phyloP scores from a whole-genome alignment of 2,329 filamentous ascomycete species.

The Orbilia ellipsospora region DNA sequence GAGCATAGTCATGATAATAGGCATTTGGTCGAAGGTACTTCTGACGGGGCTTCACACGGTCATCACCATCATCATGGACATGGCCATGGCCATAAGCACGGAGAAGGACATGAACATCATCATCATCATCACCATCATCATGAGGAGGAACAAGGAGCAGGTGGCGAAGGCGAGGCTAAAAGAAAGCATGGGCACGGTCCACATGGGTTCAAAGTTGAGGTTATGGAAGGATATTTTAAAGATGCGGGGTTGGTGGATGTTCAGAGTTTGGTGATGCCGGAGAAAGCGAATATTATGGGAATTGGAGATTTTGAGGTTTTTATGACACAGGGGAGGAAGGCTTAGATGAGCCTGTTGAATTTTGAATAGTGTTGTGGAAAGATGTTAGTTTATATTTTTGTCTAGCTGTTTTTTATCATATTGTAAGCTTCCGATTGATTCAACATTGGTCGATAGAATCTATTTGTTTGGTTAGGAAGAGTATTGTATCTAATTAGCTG shows the following conservation, averaged over 20 bases:
- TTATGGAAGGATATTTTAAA: conserved; percentile 37
- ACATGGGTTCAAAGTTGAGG: conserved; percentile 36
- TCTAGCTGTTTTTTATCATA: no score
- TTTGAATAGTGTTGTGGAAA: no score
- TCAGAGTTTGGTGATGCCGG: conserved; percentile 36
- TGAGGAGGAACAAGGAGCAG: neutral
- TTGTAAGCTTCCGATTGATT: no score
- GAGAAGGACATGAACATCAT: conserved; percentile 10
- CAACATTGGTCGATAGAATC: no score
- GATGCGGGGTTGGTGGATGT: conserved; percentile 40
- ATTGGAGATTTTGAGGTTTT: conserved; percentile 37
- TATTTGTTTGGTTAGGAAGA: no score
- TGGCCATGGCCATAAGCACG: conserved; percentile 1
- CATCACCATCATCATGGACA: conserved; percentile 27
- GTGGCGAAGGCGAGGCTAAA: neutral
- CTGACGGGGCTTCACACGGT: conserved; percentile 13
- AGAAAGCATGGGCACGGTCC: conserved; percentile 37
- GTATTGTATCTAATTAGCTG: no score
- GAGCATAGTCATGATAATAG: conserved; percentile 42
- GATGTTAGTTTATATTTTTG: no score
- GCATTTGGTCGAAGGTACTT: conserved; percentile 11
- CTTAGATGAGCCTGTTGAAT: neutral
- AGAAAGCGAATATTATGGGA: conserved; percentile 30
- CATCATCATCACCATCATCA: conserved; percentile 35
- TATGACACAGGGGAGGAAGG: conserved; percentile 37